Evolutionary conservation across 768 basidiomycete genomes (phyloP).

Genomic region (Polyporus arcularius): DNA sequence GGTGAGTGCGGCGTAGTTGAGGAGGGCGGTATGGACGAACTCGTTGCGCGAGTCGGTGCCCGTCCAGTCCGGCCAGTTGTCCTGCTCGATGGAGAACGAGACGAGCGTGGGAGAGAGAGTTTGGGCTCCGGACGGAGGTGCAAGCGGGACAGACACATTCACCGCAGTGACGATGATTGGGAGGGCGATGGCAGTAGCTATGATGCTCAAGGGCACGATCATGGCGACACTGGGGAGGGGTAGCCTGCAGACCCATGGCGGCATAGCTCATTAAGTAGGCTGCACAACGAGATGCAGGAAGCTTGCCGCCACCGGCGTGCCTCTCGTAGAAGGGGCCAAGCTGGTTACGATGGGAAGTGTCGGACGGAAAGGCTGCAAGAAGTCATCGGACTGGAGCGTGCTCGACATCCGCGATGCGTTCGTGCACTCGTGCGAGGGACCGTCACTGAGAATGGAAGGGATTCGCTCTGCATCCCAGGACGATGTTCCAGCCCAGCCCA

Average conservation of each 20-base stretch:
- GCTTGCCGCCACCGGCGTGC: not conserved
- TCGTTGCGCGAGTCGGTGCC: constrained; percentile 52
- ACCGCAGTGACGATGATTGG: constrained; percentile 15
- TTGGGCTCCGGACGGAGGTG: constrained; percentile 37
- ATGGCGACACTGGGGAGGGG: not conserved
- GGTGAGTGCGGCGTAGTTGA: constrained; percentile 54
- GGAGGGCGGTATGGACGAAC: constrained; percentile 62
- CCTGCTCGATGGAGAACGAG: constrained; percentile 71
- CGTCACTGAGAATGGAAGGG: not conserved
- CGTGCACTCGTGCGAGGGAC: not conserved
- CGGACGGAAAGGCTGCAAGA: not conserved
- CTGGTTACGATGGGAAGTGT: not conserved
- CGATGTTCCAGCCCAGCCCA: not conserved
- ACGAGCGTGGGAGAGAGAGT: constrained; percentile 48
- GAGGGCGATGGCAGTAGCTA: not conserved
- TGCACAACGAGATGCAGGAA: not conserved
- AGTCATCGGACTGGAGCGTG: not conserved
- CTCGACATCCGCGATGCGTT: not conserved
- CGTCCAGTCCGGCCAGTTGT: constrained; percentile 69
- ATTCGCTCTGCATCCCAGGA: not conserved
- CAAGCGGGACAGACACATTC: constrained; percentile 42
- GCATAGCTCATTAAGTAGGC: not conserved
- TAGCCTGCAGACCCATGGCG: no score
- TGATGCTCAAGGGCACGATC: not conserved
- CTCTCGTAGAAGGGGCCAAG: not conserved